A percentile compares a stretch with the other conserved stretches of the same genome.
Evolutionary conservation across 768 basidiomycete genomes (phyloP).

Genomic region (Lentinus brumalis): DNA sequence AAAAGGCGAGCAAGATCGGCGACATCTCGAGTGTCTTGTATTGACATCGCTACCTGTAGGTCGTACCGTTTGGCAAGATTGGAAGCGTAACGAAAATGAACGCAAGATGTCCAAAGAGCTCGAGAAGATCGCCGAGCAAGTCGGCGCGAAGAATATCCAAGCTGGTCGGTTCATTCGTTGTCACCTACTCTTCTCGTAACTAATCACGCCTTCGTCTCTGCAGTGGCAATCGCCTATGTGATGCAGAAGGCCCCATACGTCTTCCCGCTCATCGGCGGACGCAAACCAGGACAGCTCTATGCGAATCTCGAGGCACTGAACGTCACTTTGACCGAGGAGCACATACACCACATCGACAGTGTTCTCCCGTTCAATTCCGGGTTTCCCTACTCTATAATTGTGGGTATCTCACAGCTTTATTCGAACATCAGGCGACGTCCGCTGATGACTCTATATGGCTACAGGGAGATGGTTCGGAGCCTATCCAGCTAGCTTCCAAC

Average conservation of each 20-base stretch:
- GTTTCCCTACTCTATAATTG: slow-evolving; percentile 39
- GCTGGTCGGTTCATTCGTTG: background rate
- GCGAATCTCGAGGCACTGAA: slow-evolving; percentile 53
- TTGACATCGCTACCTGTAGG: background rate
- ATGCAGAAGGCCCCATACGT: slow-evolving; percentile 53
- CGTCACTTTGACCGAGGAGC: slow-evolving; percentile 44
- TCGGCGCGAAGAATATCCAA: slow-evolving; percentile 37
- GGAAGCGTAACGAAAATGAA: slow-evolving; percentile 51
- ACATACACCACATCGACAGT: slow-evolving; percentile 48
- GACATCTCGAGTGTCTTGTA: slow-evolving; percentile 3
- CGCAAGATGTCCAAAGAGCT: slow-evolving; percentile 43
- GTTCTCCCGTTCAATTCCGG: slow-evolving; percentile 47
- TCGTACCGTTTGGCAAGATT: slow-evolving; percentile 28
- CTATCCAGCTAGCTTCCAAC: no score
- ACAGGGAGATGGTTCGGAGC: no score
- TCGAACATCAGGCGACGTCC: no score
- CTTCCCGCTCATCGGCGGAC: slow-evolving; percentile 44
- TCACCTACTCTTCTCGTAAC: background rate
- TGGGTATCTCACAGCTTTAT: no score
- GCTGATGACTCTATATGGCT: no score
- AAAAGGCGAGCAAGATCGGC: slow-evolving; percentile 2
- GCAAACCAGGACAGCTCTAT: slow-evolving; percentile 52
- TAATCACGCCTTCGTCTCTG: background rate
- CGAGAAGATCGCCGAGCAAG: slow-evolving; percentile 53
- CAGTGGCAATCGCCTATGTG: slow-evolving; percentile 54